Base-by-base conservation (phyloP, 768 basidiomycete species). In the Lepiota subincarnata region DNA sequence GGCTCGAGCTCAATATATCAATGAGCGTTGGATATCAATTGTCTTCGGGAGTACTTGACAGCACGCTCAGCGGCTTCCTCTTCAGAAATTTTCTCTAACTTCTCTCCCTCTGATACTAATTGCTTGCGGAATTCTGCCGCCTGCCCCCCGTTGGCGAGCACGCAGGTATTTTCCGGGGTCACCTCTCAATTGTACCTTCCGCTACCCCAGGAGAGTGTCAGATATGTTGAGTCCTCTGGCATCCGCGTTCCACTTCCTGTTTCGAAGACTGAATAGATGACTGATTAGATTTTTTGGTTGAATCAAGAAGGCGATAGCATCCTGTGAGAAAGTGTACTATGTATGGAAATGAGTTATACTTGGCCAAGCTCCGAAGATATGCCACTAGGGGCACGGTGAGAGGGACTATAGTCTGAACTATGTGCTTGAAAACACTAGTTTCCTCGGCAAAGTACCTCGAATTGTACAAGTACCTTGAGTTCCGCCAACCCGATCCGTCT, bases 141-240 rank as follows among this genome's bases (percentile, higher is more conserved):
- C 84, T 10, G 53, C 59, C 0, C 83, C 77, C 22, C 78, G 59
- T 38, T 84, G 70, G 2, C 84, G 70, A 10, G 88, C 85, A 22
- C 87, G 81, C 16, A 89, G 74, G 61, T 85, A 86, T 68, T 89
- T 90, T 0, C 87, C 87, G 2, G 82, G 69, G 1, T 86, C 86
- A 1, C 87, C 87, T 48, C 86, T 76, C 48, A 82, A 80, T 61
- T 76, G 79, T 20, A 80, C 76, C 53, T 80, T 68, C 81, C 81
- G 51, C 79, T 60, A 2, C 74, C 75, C 3, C 81, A 74, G 8
- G 65, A 61, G 46, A 24, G 5, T 24, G 24, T 24, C 24, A 5
- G 24, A 5, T 6, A 51, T 41, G 42, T 14, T 42, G 49, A 36
- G 16, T 46, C 53, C 18, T 18, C 48, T 8, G 53, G 48, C 53